Base-by-base conservation (phyloP, 2,329 filamentous ascomycete genomes). In the Diaporthe sp. region DNA sequence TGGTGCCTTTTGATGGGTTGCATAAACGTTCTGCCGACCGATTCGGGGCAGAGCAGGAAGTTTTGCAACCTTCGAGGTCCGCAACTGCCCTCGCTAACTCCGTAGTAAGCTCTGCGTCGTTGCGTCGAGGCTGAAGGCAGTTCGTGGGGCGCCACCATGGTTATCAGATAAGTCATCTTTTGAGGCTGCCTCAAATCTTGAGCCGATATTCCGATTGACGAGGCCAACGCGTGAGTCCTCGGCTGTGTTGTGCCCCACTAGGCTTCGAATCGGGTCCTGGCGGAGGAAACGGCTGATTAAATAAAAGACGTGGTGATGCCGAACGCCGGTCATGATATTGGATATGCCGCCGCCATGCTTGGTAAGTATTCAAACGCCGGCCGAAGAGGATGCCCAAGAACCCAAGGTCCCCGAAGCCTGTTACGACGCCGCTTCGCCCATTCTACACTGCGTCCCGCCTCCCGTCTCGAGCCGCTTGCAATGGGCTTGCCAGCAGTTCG, bases 301-400 rank as follows among this genome's bases (percentile, higher is more conserved):
- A 61, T 55, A 17, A 71, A 51, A 57, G 58, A 28, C 57, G 28
- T 55, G 17, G 39, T 58, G 55, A 51, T 53, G 7, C 15, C 55
- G 42, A 75, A 57, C 60, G 58, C 58, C 60, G 25, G 72, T 55
- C 51, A 61, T 75, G 34, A 68, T 28, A 20, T 13, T 31, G 53
- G 31, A 73, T 44, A 65, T 28, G 47, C 57, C 57, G 47, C 49
- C 63, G 25, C 57, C 63, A 76, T 71, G 75, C 70, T 75, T 57
- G 55, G 72, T 73, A 61, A 75, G 53, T 39, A 57, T 53, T 49
- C 31, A 71, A 51, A 70, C 75, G 61, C 75, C 75, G 25, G 73
- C 75, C 67, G 71, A 68, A 42, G 60, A 73, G 44, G 51, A 65
- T 15, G 49, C 20, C 57, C 34, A 31, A 63, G 63, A 61, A 47